Evolutionary conservation across 2,329 filamentous ascomycete species (phyloP).

Genomic region (Rosellinia necatrix): DNA sequence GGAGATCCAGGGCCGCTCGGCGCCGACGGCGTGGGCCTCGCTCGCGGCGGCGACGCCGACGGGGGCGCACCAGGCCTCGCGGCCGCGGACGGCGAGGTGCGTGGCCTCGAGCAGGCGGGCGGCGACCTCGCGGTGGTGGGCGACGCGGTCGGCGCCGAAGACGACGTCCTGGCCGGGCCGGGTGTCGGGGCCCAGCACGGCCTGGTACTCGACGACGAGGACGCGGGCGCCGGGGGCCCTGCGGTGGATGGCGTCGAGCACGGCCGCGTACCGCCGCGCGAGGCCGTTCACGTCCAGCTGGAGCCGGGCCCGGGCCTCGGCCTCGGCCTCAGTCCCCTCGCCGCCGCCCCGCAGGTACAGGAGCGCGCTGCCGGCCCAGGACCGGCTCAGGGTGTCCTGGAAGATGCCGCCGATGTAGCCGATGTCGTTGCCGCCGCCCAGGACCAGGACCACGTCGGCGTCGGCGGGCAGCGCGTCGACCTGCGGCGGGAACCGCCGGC

Average conservation of each 20-base stretch:
- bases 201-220: slow-evolving; percentile 48
- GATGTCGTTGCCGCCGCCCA: slow-evolving; percentile 47
- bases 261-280: slow-evolving; percentile 33
- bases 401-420: slow-evolving; percentile 44
- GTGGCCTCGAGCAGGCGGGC: slow-evolving; percentile 35
- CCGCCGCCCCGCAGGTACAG: slow-evolving; percentile 22
- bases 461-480: slow-evolving; percentile 41
- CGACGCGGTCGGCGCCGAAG: slow-evolving; percentile 35
- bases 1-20: slow-evolving; percentile 38
- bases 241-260: slow-evolving; percentile 34
- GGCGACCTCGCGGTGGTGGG: slow-evolving; percentile 33
- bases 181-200: slow-evolving; percentile 40
- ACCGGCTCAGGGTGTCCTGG: slow-evolving; percentile 35
- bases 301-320: slow-evolving; percentile 5
- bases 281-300: slow-evolving; percentile 32
- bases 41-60: slow-evolving; percentile 35
- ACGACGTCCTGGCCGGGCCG: slow-evolving; percentile 34
- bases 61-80: slow-evolving; percentile 36
- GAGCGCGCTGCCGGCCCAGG: slow-evolving; percentile 24
- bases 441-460: slow-evolving; percentile 44
- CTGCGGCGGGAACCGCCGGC: slow-evolving; percentile 42
- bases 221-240: slow-evolving; percentile 49
- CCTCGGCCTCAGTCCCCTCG: no score
- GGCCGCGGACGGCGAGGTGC: slow-evolving; percentile 29
- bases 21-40: slow-evolving; percentile 37